phyloP scores from a whole-genome alignment of 805 yeast species.

The Yarrowia bubula region DNA sequence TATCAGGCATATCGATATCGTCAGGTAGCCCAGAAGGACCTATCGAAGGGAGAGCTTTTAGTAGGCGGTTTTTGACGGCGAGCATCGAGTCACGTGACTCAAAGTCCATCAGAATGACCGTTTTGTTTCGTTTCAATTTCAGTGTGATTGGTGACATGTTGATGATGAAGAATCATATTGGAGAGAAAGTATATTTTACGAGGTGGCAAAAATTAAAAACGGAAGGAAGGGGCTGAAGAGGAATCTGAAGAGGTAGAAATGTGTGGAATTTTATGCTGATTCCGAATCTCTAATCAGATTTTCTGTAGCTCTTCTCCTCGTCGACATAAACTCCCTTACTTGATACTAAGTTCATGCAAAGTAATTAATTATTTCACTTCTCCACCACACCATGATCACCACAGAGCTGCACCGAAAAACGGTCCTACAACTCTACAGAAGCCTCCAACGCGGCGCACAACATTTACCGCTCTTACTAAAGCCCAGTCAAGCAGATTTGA shows the following conservation, averaged over 20 bases:
- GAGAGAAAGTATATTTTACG: background rate
- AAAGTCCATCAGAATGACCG: background rate
- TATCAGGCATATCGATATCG: conserved; percentile 3
- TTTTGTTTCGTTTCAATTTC: conserved; percentile 11
- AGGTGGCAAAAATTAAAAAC: background rate
- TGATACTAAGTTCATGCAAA: conserved; percentile 1
- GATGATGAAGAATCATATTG: too few species aligned
- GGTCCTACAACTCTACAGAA: background rate
- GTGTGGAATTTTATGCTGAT: too few species aligned
- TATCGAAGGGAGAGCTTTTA: background rate
- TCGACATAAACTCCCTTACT: background rate
- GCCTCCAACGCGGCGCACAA: background rate
- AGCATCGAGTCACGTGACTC: background rate
- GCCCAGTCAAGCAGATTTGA: background rate
- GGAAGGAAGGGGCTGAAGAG: too few species aligned
- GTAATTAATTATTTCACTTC: background rate
- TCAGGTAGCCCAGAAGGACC: background rate
- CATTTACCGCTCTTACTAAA: background rate
- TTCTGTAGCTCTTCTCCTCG: background rate
- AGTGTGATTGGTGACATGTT: background rate
- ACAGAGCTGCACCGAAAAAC: background rate
- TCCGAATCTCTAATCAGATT: background rate
- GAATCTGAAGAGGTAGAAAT: too few species aligned
- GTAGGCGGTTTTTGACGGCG: background rate
- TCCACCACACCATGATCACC: background rate